These are phyloP conservation scores for Colletotrichum salicis DNA, from an alignment of 2,329 filamentous ascomycete species.

Conservation along the genomic window DNA sequence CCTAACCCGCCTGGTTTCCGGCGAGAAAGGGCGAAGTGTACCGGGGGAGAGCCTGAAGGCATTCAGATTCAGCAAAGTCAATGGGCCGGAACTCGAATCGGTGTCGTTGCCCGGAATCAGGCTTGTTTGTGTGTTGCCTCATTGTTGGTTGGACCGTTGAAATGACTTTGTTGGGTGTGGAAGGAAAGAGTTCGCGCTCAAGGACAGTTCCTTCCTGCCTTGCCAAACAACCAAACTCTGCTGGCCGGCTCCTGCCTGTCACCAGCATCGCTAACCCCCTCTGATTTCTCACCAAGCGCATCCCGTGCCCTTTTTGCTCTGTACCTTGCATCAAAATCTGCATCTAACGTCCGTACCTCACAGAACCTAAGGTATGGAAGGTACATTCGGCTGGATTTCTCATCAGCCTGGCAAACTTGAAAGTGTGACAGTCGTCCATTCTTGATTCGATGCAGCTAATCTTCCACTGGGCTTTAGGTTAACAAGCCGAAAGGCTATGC, in stretches of 20 bases:
- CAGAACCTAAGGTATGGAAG: neutral
- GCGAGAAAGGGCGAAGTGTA: neutral
- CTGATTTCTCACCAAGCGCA: neutral
- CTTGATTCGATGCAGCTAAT: conserved; percentile 2
- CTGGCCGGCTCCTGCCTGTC: neutral
- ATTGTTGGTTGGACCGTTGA: neutral
- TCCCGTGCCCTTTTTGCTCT: neutral
- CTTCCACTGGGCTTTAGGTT: neutral
- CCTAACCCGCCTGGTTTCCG: conserved; percentile 2
- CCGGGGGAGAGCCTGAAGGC: conserved; percentile 6
- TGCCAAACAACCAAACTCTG: neutral
- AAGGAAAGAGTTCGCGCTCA: neutral
- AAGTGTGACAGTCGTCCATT: neutral
- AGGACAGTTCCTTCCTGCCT: neutral
- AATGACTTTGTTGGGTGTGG: neutral
- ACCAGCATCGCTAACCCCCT: neutral
- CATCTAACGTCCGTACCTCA: neutral
- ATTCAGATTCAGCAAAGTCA: conserved; percentile 1
- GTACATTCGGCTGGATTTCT: neutral
- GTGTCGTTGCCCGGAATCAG: neutral
- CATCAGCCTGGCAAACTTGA: neutral
- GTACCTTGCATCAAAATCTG: neutral
- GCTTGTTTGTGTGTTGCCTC: neutral
- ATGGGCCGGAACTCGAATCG: neutral
- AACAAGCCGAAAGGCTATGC: conserved; percentile 10